Evolutionary conservation across 202 grass and related monocot species (phyloP).

Genomic region (Schoenoplectus triqueter): DNA sequence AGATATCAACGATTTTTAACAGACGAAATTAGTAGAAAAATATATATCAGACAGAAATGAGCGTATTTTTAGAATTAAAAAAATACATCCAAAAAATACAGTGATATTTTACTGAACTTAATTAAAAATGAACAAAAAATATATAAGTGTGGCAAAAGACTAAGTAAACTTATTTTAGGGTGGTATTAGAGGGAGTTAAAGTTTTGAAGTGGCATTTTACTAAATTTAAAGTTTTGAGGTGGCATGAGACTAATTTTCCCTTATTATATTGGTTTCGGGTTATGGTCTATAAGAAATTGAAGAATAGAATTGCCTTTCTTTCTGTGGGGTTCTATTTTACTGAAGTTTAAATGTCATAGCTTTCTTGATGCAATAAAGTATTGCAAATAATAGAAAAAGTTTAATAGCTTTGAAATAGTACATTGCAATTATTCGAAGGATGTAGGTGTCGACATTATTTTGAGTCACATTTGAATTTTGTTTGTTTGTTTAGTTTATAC

Average conservation of each 20-base stretch:
- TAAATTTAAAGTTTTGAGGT: not conserved
- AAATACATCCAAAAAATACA: too few species aligned
- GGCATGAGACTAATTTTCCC: too few species aligned
- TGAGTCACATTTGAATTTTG: conserved; percentile 7
- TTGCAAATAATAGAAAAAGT: not conserved
- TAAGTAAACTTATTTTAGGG: too few species aligned
- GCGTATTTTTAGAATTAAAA: too few species aligned
- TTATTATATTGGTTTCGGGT: conserved; percentile 25
- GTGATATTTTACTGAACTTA: too few species aligned
- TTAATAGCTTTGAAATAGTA: conserved; percentile 34
- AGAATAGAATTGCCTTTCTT: conserved; percentile 3
- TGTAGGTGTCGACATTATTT: conserved; percentile 27
- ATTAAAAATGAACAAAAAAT: too few species aligned
- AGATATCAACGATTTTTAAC: too few species aligned
- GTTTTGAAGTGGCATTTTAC: conserved; percentile 18
- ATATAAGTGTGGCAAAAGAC: too few species aligned
- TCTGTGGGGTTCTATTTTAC: conserved; percentile 18
- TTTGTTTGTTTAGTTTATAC: conserved; percentile 24
- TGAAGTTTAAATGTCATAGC: conserved; percentile 11
- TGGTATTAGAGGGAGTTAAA: too few species aligned
- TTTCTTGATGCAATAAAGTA: conserved; percentile 12
- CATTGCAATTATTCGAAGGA: conserved; percentile 8
- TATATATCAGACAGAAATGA: too few species aligned
- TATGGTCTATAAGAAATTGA: not conserved
- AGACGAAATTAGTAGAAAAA: too few species aligned